Conservation (phyloP, 805 yeast genomes). For the Kazachstania viticola region DNA sequence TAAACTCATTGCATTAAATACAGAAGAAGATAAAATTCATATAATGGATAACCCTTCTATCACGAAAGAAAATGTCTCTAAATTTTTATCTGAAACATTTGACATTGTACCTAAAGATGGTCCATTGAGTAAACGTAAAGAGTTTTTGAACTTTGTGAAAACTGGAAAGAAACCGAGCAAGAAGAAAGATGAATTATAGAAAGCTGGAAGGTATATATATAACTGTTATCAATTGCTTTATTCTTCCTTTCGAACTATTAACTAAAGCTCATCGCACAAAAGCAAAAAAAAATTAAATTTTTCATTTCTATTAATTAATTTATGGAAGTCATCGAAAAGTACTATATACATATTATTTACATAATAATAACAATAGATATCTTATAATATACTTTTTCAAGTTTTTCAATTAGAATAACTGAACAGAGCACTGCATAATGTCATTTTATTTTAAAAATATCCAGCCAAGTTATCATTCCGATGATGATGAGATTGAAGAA, state of each 20-base stretch:
- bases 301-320: too few relatives aligned
- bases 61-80: slow-evolving; percentile 14
- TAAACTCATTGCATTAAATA: slow-evolving; percentile 15
- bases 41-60: slow-evolving; percentile 13
- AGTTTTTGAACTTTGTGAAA: slow-evolving; percentile 12
- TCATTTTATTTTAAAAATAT: slow-evolving; percentile 25
- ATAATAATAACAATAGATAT: too few relatives aligned
- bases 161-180: slow-evolving; percentile 8
- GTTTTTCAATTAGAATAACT: too few relatives aligned
- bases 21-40: slow-evolving; percentile 8
- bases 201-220: too few relatives aligned
- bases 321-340: too few relatives aligned
- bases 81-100: slow-evolving; percentile 11
- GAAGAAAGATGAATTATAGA: slow-evolving; percentile 8
- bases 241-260: too few relatives aligned
- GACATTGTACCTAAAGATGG: slow-evolving; percentile 23
- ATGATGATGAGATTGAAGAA: slow-evolving; percentile 24
- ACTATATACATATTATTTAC: too few relatives aligned
- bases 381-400: too few relatives aligned
- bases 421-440: too few relatives aligned
- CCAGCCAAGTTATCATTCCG: slow-evolving; percentile 19
- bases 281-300: neutral
- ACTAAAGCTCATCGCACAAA: too few relatives aligned
- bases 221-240: too few relatives aligned
- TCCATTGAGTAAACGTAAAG: slow-evolving; percentile 19